These are phyloP conservation scores for Penicillium alfredii DNA, from an alignment of 495 filamentous ascomycete species.

Conservation along the genomic window DNA sequence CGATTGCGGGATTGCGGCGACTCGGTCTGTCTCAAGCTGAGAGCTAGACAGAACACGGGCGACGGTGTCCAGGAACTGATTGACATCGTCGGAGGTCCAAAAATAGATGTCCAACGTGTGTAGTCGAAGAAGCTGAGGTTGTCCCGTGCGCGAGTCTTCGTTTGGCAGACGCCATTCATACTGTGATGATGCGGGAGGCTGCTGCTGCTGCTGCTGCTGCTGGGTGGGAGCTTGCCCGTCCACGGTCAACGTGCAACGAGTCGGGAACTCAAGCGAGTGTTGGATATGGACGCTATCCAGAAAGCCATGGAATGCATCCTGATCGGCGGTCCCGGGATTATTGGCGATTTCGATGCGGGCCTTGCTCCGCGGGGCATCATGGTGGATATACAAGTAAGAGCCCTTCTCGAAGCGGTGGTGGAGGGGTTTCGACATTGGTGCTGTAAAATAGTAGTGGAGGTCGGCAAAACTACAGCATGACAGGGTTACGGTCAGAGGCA, in stretches of 20 bases:
- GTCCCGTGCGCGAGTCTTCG: slow-evolving; percentile 61
- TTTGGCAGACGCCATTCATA: slow-evolving; percentile 77
- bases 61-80: slow-evolving; percentile 62
- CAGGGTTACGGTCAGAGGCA: not conserved
- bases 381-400: slow-evolving; percentile 84
- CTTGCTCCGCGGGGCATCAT: slow-evolving; percentile 59
- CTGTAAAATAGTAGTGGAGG: slow-evolving; percentile 81
- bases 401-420: slow-evolving; percentile 86
- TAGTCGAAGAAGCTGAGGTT: slow-evolving; percentile 65
- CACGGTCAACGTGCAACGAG: slow-evolving; percentile 68
- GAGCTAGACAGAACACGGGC: slow-evolving; percentile 52
- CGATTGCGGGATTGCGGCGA: slow-evolving; percentile 39
- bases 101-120: slow-evolving; percentile 88
- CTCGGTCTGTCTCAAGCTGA: slow-evolving; percentile 50
- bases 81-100: slow-evolving; percentile 72
- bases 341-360: slow-evolving; percentile 83
- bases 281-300: slow-evolving; percentile 58
- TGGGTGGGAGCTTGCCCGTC: slow-evolving; percentile 43
- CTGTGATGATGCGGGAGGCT: no score
- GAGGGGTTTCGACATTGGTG: slow-evolving; percentile 60
- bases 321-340: slow-evolving; percentile 74
- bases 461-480: slow-evolving; percentile 66
- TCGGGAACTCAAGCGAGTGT: slow-evolving; percentile 75
- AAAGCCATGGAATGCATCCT: slow-evolving; percentile 81
- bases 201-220: slow-evolving; percentile 22